Base-by-base conservation (phyloP, 2,329 filamentous ascomycete genomes). In the Dothistroma pini region DNA sequence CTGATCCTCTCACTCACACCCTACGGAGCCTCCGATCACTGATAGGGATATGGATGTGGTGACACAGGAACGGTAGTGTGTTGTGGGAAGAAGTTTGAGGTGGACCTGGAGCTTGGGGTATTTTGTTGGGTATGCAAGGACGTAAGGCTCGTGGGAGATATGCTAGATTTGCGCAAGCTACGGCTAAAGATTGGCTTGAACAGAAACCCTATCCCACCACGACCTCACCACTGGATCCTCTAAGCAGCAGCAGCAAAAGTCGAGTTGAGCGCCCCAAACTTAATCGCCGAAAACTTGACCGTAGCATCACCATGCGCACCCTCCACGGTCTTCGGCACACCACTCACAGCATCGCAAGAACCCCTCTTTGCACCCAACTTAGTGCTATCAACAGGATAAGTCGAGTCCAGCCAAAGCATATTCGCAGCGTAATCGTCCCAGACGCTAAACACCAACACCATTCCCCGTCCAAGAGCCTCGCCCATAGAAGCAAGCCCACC, bases 321-420 rank as follows among this genome's bases (percentile, higher is more conserved):
- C 57, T 68, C 67, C 9, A 69, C 64, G 19, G 63, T 64, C n/a
- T 25, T 52, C 9, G 67, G 66, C 54, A 57, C 59, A 14, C 66
- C 68, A 50, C 63, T 64, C 44, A 54, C 38, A 44, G 64, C 63
- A 48, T 64, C 44, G 54, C 68, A 70, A 22, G 66, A 66, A 12
- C 67, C 68, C 5, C 67, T 60, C 49, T 62, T 62, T 16, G 64
- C 62, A 35, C 68, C 68, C 9, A 62, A 60, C 6, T 56, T 56
- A 8, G 61, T 57, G 2, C 56, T 56, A 16, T 54, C 35, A 2
- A 47, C 38, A 0, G 72, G 72, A 62, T 71, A 74, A 11, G 64
- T 63, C 11, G 68, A 62, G 79, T 91, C 88, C 69, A 91, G 83
- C 89, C 89, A 91, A 70, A 88, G 82, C 87, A 91, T 90, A 77